Percentiles rank a stretch among this genome's conserved stretches.
These are phyloP conservation scores for Xanthoparmelia taractica DNA, from an alignment of 495 filamentous ascomycete species.

Conservation along the genomic window DNA sequence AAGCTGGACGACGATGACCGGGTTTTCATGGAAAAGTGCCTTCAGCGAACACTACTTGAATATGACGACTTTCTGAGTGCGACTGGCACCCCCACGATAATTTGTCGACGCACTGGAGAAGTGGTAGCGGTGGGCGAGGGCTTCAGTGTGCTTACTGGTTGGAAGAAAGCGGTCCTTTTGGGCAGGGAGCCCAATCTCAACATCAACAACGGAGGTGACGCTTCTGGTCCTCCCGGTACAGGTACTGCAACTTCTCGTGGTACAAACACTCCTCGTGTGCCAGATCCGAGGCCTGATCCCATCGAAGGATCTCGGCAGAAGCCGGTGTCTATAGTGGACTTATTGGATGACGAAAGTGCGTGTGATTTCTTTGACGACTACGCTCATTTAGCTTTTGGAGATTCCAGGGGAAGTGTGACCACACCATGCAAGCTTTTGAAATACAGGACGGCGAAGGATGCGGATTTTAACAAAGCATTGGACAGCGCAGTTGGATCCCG, in stretches of 20 bases:
- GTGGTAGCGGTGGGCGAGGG: constrained; percentile 89
- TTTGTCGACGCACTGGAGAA: constrained; percentile 86
- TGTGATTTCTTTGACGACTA: constrained; percentile 96
- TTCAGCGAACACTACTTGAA: constrained; percentile 85
- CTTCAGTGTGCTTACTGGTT: constrained; percentile 87
- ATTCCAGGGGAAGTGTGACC: constrained; percentile 74
- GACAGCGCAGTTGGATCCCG: constrained; percentile 33
- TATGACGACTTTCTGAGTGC: constrained; percentile 87
- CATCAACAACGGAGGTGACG: constrained; percentile 56
- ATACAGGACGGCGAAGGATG: constrained; percentile 54
- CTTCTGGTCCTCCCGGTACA: constrained; percentile 23
- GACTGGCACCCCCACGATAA: constrained; percentile 80
- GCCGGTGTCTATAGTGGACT: constrained; percentile 81
- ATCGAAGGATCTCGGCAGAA: constrained; percentile 40
- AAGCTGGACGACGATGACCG: constrained; percentile 78
- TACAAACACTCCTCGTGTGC: constrained; percentile 42
- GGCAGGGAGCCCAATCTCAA: constrained; percentile 87
- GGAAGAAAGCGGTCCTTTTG: constrained; percentile 83
- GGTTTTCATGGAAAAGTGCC: constrained; percentile 94
- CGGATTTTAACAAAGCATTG: constrained; percentile 25
- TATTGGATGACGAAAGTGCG: constrained; percentile 88
- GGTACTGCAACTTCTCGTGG: constrained; percentile 37
- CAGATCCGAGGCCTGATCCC: constrained; percentile 27
- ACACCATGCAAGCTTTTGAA: constrained; percentile 82
- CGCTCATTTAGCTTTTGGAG: constrained; percentile 79